A percentile compares a stretch with the other conserved stretches of the same genome.
phyloP scores from a whole-genome alignment of 106 monocot species.

The Amphibolis antarctica region DNA sequence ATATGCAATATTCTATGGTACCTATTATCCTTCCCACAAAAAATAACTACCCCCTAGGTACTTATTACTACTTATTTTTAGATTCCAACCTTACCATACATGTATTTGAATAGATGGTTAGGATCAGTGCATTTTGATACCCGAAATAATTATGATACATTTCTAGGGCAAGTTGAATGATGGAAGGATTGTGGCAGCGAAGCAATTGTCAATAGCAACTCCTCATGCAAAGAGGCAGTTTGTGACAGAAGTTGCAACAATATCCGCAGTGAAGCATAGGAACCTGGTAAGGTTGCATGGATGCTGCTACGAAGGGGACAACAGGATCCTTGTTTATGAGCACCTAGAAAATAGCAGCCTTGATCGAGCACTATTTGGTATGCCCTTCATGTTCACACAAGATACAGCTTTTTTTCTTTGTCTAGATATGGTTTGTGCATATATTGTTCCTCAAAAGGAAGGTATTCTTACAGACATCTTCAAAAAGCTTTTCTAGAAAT shows the following conservation, averaged over 20 bases:
- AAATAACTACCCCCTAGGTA: too few relatives aligned
- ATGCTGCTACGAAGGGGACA: constrained; percentile 4
- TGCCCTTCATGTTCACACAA: too few relatives aligned
- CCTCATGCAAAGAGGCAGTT: constrained; percentile 1
- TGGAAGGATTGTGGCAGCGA: constrained; percentile 4
- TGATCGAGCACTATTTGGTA: constrained; percentile 9
- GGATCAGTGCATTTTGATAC: neutral
- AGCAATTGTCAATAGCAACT: constrained; percentile 7
- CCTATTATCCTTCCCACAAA: too few relatives aligned
- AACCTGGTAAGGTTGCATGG: constrained; percentile 5
- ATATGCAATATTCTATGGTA: neutral
- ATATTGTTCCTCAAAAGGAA: too few relatives aligned
- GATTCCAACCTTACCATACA: neutral
- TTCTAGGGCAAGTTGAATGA: neutral
- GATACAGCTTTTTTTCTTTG: too few relatives aligned
- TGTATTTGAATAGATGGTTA: neutral
- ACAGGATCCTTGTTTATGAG: constrained; percentile 2
- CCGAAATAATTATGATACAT: neutral
- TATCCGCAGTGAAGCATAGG: constrained; percentile 5
- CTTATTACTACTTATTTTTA: too few relatives aligned
- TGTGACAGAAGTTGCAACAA: constrained; percentile 7
- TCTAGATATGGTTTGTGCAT: too few relatives aligned
- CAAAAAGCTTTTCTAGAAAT: too few relatives aligned
- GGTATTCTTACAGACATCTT: too few relatives aligned
- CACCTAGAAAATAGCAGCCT: constrained; percentile 10